phyloP scores from a whole-genome alignment of 2,329 filamentous ascomycete species.

The Calonectria naviculata region DNA sequence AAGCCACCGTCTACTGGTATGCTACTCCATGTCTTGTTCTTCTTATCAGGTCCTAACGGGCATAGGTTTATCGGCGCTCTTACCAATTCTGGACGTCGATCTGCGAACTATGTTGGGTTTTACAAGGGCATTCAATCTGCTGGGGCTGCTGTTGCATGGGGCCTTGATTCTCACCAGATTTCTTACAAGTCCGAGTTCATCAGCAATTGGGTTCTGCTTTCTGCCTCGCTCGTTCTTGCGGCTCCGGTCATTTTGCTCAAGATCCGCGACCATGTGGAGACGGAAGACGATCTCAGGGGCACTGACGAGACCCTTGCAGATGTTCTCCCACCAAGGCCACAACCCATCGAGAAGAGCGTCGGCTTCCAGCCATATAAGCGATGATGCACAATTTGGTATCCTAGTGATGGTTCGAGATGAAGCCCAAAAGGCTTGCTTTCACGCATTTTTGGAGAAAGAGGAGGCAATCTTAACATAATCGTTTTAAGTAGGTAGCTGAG shows the following conservation, averaged over 20 bases:
- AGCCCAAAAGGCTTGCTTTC: neutral
- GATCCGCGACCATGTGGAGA: conserved; percentile 82
- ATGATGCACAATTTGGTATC: neutral
- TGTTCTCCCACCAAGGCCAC: conserved; percentile 55
- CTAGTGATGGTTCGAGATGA: neutral
- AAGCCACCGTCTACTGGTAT: conserved; percentile 92
- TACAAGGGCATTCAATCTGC: conserved; percentile 86
- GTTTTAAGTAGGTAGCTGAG: too few species aligned
- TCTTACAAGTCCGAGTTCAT: conserved; percentile 80
- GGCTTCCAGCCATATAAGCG: neutral
- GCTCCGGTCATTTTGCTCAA: conserved; percentile 82
- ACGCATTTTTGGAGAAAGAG: too few species aligned
- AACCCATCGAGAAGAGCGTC: conserved; percentile 22
- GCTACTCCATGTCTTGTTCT: conserved; percentile 56
- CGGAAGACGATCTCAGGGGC: conserved; percentile 87
- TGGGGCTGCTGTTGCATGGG: conserved; percentile 67
- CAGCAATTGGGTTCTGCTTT: conserved; percentile 78
- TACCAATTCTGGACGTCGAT: conserved; percentile 91
- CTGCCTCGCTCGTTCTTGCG: conserved; percentile 79
- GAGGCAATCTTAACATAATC: too few species aligned
- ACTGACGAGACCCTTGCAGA: conserved; percentile 85
- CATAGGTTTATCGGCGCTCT: conserved; percentile 90
- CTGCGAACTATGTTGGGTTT: conserved; percentile 93
- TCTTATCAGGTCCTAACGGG: conserved; percentile 13
- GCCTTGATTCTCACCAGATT: conserved; percentile 48